phyloP scores from a whole-genome alignment of 2,329 filamentous ascomycete species.

The Neophaeococcomyces mojaviensis region DNA sequence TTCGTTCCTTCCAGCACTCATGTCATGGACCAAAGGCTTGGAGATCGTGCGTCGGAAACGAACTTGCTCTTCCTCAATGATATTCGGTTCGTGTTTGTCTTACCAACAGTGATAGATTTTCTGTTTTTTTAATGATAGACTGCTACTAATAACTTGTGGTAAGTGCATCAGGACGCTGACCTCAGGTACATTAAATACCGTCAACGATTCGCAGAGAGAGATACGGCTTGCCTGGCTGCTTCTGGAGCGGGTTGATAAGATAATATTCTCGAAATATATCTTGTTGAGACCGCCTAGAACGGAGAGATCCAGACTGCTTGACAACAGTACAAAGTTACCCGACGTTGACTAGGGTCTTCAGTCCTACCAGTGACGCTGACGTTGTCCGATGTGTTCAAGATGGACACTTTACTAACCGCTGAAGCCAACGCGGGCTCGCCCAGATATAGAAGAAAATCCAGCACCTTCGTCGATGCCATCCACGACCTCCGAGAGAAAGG shows the following conservation, averaged over 20 bases:
- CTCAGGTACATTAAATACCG: too few species aligned
- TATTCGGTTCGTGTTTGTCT: background rate
- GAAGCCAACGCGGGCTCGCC: conserved; percentile 88
- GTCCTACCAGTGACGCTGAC: background rate
- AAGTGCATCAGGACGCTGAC: too few species aligned
- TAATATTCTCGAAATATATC: too few species aligned
- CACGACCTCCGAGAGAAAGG: conserved; percentile 81
- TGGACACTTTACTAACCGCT: conserved; percentile 58
- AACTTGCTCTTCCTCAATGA: background rate
- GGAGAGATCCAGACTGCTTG: too few species aligned
- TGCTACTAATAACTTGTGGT: too few species aligned
- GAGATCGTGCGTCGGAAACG: background rate
- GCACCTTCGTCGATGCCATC: conserved; percentile 93
- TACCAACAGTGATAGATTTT: background rate
- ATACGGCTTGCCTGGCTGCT: too few species aligned
- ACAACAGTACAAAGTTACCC: too few species aligned
- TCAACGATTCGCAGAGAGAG: too few species aligned
- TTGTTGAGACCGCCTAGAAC: too few species aligned
- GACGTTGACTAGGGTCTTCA: background rate
- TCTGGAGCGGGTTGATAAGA: too few species aligned
- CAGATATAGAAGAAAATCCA: conserved; percentile 83
- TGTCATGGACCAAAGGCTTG: conserved; percentile 3
- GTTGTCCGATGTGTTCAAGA: conserved; percentile 20
- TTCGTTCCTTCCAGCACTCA: too few species aligned
- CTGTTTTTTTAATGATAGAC: background rate